Percentiles rank a stretch among this genome's conserved stretches.
Evolutionary conservation across 2,329 filamentous ascomycete species (phyloP).

Genomic region (Diplodia scrobiculata): DNA sequence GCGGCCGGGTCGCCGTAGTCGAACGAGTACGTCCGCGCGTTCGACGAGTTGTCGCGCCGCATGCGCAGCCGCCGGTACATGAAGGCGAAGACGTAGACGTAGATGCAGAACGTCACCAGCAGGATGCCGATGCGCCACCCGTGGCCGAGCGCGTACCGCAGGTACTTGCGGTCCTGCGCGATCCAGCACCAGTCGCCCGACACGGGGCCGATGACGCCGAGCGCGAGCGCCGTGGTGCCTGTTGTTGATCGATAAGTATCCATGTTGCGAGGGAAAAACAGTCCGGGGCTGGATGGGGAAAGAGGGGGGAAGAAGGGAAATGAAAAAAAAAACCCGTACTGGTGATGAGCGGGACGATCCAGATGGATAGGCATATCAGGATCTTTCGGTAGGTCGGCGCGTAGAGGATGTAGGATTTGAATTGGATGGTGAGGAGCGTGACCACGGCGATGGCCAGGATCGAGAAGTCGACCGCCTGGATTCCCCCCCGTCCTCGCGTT

Average conservation of each 20-base stretch:
- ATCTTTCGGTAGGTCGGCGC: constrained; percentile 37
- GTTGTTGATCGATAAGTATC: background rate
- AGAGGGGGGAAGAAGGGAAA: background rate
- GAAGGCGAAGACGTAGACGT: constrained; percentile 49
- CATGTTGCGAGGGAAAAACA: too few species aligned
- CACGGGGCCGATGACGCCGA: constrained; percentile 42
- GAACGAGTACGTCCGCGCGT: constrained; percentile 13
- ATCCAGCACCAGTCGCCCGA: constrained; percentile 57
- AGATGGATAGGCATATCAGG: constrained; percentile 45
- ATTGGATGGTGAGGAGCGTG: constrained; percentile 48
- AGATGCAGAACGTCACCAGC: constrained; percentile 46
- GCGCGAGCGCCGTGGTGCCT: constrained; percentile 20
- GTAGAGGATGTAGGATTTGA: constrained; percentile 42
- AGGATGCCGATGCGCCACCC: constrained; percentile 53
- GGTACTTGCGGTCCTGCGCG: constrained; percentile 38
- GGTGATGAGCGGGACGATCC: constrained; percentile 48
- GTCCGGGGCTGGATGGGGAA: background rate
- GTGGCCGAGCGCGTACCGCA: constrained; percentile 52
- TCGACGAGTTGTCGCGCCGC: background rate
- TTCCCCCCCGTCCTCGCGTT: background rate
- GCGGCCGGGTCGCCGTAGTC: constrained; percentile 3
- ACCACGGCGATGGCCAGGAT: constrained; percentile 52
- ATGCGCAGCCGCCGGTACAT: constrained; percentile 32
- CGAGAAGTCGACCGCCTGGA: constrained; percentile 43
- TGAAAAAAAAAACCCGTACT: constrained; percentile 32